Base-by-base conservation (phyloP, 2,329 filamentous ascomycete genomes). In the Zelopaecilomyces penicillatus region DNA sequence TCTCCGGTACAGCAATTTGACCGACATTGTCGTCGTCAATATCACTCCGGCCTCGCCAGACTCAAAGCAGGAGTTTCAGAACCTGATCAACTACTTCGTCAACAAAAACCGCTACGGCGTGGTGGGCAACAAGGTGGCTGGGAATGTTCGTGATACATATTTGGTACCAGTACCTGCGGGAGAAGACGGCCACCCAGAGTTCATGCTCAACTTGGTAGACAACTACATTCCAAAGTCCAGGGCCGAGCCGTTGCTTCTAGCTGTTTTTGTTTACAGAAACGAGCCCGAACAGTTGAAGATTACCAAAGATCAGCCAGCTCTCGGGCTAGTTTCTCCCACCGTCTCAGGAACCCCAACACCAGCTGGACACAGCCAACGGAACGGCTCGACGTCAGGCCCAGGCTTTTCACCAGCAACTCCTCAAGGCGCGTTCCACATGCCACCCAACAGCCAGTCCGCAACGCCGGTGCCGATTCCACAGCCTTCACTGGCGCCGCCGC, bases 131-230 rank as follows among this genome's bases (percentile, higher is more conserved):
- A 85, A 86, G 61, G 76, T 78, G 1, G 67, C 82, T 30, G 76
- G 80, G 19, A 83, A 88, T 48, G 85, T 96, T 40, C 83, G 89
- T 48, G 91, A 97, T 59, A 87, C 90, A 2, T 97, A 97, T 62
- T 76, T 97, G 30, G 83, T 96, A 7, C 91, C 93, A 0, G 79
- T 97, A 4, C 79, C 88, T 30, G 75, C 82, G 5, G 88, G 87
- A 28, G 73, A 78, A 28, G 73, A 71, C 31, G 78, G 76, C 41
- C 77, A 91, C 37, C 91, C 93, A 0, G 86, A 90, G 50, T 95
- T 96, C 56, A 80, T 96, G 63, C 78, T 88, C 49, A 85, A 95
- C 57, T 75, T 97, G n/a, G 83, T 87, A 50, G 85, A 91, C 54
- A 90, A 90, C 61, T 78, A 79, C 30, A 77, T 96, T 30, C 86